Evolutionary conservation across 2,329 filamentous ascomycete species (phyloP).

Genomic region (Monosporascus cannonballus): DNA sequence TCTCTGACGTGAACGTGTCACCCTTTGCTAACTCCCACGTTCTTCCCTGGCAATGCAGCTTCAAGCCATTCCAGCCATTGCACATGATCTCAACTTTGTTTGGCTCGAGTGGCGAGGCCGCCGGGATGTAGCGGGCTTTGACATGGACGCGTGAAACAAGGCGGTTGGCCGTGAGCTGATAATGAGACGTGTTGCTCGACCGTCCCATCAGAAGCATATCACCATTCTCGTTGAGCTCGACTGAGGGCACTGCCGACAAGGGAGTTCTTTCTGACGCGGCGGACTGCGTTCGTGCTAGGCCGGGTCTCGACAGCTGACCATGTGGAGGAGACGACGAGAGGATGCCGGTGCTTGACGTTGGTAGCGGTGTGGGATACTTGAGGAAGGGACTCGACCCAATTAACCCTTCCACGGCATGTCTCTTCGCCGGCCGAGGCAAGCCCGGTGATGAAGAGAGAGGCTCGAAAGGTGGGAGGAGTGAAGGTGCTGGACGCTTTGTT

Average conservation of each 20-base stretch:
- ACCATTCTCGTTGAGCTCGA: conserved; percentile 76
- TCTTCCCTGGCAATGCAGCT: conserved; percentile 83
- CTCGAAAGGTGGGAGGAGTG: conserved; percentile 73
- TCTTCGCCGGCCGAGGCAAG: conserved; percentile 63
- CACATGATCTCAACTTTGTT: conserved; percentile 85
- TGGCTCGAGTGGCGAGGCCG: conserved; percentile 59
- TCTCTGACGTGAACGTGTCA: conserved; percentile 85
- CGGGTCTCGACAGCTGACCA: conserved; percentile 38
- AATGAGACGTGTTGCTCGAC: conserved; percentile 92
- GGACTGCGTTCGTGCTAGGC: conserved; percentile 55
- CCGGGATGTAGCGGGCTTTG: conserved; percentile 74
- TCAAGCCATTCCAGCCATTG: conserved; percentile 92
- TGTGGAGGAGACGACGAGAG: conserved; percentile 77
- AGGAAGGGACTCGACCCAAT: conserved; percentile 41
- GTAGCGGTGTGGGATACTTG: conserved; percentile 88
- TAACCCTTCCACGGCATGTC: conserved; percentile 44
- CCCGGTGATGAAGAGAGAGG: conserved; percentile 71
- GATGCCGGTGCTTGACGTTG: conserved; percentile 89
- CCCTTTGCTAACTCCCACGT: conserved; percentile 83
- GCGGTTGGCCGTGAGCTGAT: conserved; percentile 86
- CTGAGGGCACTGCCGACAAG: conserved; percentile 73
- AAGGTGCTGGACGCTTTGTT: conserved; percentile 57
- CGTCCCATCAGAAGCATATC: conserved; percentile 82
- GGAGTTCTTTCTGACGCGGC: conserved; percentile 72
- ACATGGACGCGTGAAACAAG: conserved; percentile 92